Conservation (phyloP, 306 rosid genomes). For the Corylus americana region DNA sequence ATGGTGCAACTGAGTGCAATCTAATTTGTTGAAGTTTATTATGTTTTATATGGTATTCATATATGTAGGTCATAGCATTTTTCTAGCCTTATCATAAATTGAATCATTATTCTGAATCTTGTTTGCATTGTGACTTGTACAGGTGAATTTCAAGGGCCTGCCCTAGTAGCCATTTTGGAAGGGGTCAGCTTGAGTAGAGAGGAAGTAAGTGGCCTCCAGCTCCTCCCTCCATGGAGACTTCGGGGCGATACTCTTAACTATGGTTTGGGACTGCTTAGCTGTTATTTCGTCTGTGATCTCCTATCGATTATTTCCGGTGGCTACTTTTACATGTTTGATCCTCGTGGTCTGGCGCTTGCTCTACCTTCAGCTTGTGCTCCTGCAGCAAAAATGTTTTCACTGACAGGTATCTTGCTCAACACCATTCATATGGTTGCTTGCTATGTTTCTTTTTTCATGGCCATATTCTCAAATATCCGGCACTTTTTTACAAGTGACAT, state of each 20-base stretch:
- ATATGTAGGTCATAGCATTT: not conserved
- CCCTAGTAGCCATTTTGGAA: conserved; percentile 81
- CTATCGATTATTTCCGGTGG: conserved; percentile 84
- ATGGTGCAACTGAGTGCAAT: not conserved
- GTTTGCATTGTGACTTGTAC: conserved; percentile 32
- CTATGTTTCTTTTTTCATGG: not conserved
- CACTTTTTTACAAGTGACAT: not conserved
- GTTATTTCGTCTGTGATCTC: conserved; percentile 79
- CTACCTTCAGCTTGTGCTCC: conserved; percentile 68
- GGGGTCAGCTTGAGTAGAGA: conserved; percentile 86
- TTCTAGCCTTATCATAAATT: conserved; percentile 8
- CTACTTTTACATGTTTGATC: conserved; percentile 89
- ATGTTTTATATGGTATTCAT: not conserved
- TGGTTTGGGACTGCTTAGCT: conserved; percentile 88
- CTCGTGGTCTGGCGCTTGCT: conserved; percentile 76
- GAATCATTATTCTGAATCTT: conserved; percentile 13
- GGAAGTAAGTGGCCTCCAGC: conserved; percentile 87
- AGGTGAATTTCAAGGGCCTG: conserved; percentile 99
- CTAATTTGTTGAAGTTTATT: not conserved
- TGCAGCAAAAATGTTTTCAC: conserved; percentile 78
- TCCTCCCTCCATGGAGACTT: conserved; percentile 93
- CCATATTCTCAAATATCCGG: not conserved
- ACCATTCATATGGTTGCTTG: not conserved
- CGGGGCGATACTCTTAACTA: conserved; percentile 80
- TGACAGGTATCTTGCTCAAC: conserved; percentile 56